Evolutionary conservation across 129 eudicot species (phyloP).

Genomic region (Scalesia atractyloides): DNA sequence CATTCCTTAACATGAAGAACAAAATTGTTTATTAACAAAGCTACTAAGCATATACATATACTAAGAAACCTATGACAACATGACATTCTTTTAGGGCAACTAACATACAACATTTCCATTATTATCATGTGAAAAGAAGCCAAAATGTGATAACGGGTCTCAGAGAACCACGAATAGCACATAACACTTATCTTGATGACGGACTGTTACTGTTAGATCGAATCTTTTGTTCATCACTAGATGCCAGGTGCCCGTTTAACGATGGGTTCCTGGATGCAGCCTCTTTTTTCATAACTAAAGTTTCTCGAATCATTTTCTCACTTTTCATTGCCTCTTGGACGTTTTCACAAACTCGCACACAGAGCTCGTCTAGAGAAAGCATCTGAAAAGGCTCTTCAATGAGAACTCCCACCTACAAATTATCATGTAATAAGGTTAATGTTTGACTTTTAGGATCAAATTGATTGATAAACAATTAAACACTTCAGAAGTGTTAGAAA

Average conservation of each 20-base stretch:
- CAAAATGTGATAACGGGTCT: conserved; percentile 16
- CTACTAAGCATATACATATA: conserved; percentile 21
- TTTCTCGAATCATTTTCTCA: conserved; percentile 53
- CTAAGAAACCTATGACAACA: conserved; percentile 26
- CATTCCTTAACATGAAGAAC: neutral
- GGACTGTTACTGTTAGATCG: conserved; percentile 25
- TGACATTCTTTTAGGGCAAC: neutral
- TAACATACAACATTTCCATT: conserved; percentile 18
- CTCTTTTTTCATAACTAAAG: conserved; percentile 50
- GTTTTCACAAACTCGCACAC: conserved; percentile 44
- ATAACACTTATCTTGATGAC: conserved; percentile 24
- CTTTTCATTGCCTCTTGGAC: conserved; percentile 60
- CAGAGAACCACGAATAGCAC: conserved; percentile 1
- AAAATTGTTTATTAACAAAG: conserved; percentile 7
- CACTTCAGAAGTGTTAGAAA: neutral
- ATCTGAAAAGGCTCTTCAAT: conserved; percentile 97
- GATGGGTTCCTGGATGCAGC: conserved; percentile 36
- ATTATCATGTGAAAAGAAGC: neutral
- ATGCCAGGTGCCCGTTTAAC: conserved; percentile 63
- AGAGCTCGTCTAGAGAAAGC: conserved; percentile 91
- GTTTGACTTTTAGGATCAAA: conserved; percentile 7
- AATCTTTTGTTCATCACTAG: conserved; percentile 29
- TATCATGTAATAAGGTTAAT: conserved; percentile 5
- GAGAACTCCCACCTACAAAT: conserved; percentile 92
- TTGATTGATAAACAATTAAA: neutral